Evolutionary conservation across 192 early-diverging fungal species (phyloP), one percentile per base, ranked within the genome.

Genomic region (Cetraspora pellucida): DNA sequence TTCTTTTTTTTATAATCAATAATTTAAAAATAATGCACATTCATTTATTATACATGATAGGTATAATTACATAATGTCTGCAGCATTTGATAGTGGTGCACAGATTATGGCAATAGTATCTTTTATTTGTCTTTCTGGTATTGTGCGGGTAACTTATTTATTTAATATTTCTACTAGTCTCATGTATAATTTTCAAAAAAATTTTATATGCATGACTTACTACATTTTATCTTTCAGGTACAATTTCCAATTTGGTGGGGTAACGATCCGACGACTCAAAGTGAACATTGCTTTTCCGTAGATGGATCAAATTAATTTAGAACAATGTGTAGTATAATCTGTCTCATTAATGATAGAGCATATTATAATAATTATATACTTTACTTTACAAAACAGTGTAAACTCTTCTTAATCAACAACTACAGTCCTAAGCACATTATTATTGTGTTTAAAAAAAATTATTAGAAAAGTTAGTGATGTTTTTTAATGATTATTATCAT

Each of bases 21-120:
- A 27, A 37, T 13, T 43, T 23, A 17, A 2, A 7, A 28, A n/a
- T n/a, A n/a, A n/a, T n/a, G n/a, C 11, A 64, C 21, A 10, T 1
- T 5, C 10, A 13, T 63, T 63, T 16, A 16, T 17, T 4, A 30
- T 37, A 31, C 28, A n/a, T n/a, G n/a, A n/a, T 47, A 68, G 66
- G 43, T 91, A 91, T 81, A 93, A 92, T 77, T 93, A 91, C 77
- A 81, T 93, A 28, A 50, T 91, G 7, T 87, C 85, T 17, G 90
- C 91, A 14, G 89, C 89, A 4, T 65, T 91, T n/a, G 92, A 91
- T 78, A 81, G 84, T 19, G 92, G 89, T 19, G 73, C 86, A 13
- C 81, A 84, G 2, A 52, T 85, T 4, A 77, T 82, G 55, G 82
- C 77, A 0, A 73, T 85, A 63, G 46, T 87, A 27, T 61, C 87